Percentiles rank a stretch among this genome's conserved stretches.
phyloP scores from a whole-genome alignment of 202 grass and related monocot species.

The Setaria italica region DNA sequence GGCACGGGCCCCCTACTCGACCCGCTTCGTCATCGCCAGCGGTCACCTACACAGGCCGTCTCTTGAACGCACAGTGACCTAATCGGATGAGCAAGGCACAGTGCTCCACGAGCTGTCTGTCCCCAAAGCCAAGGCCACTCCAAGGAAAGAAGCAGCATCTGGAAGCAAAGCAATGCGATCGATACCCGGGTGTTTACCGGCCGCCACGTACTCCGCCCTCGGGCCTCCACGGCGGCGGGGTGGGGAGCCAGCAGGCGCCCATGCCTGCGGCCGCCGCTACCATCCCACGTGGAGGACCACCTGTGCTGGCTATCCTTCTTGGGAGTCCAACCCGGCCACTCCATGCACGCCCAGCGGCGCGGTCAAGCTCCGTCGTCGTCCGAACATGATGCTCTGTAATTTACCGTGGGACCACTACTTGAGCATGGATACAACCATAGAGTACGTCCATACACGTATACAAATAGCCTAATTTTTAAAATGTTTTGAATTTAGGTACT shows the following conservation, averaged over 20 bases:
- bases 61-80: background rate
- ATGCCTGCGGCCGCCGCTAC: slow-evolving; percentile 11
- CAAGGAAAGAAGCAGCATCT: background rate
- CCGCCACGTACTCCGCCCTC: background rate
- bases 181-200: background rate
- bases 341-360: background rate
- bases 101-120: background rate
- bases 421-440: background rate
- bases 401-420: background rate
- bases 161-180: background rate
- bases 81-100: background rate
- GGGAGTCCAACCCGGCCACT: background rate
- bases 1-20: background rate
- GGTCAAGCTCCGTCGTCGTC: background rate
- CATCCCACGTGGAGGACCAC: background rate
- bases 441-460: too few relatives aligned
- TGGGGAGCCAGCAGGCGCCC: background rate
- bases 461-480: background rate
- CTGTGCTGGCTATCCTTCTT: background rate
- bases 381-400: background rate
- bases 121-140: background rate
- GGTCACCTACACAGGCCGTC: background rate
- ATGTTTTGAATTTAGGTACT: background rate
- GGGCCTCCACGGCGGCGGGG: slow-evolving; percentile 5
- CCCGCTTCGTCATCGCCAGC: background rate